phyloP scores from a whole-genome alignment of 352 stramenopile genomes.

The Hyaloperonospora arabidopsidis region DNA sequence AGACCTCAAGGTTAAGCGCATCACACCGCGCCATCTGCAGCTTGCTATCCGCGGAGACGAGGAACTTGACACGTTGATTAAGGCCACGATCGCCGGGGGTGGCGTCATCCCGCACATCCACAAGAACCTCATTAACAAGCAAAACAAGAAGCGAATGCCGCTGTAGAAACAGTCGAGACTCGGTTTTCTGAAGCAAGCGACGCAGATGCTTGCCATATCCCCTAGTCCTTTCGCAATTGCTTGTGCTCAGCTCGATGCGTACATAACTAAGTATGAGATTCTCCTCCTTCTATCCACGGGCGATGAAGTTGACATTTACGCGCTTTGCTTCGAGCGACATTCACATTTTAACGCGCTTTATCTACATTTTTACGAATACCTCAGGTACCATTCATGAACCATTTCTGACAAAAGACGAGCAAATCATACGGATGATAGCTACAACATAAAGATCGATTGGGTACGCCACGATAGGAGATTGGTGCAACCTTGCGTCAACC shows the following conservation, averaged over 20 bases:
- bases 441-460: too few relatives aligned
- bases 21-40: conserved; percentile 98
- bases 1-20: conserved; percentile 96
- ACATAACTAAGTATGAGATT: conserved; percentile 36
- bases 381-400: too few relatives aligned
- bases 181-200: conserved; percentile 3
- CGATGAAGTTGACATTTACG: conserved; percentile 10
- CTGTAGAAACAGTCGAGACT: conserved; percentile 31
- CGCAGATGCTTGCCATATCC: conserved; percentile 4
- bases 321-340: conserved; percentile 1
- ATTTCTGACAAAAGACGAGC: too few relatives aligned
- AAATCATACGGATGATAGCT: too few relatives aligned
- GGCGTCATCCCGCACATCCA: conserved; percentile 99
- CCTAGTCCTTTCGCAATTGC: conserved; percentile 1
- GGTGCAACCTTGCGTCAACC: conserved; percentile 2
- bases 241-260: conserved; percentile 7
- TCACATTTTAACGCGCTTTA: too few relatives aligned
- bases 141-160: conserved; percentile 80
- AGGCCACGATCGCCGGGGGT: conserved; percentile 99
- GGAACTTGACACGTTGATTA: conserved; percentile 98
- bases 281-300: conserved; percentile 4
- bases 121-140: conserved; percentile 99
- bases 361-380: too few relatives aligned
- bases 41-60: conserved; percentile 99
- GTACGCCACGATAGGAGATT: too few relatives aligned